Base-by-base conservation (phyloP, 1,284 basidiomycete genomes). In the Pseudomicrostroma phylloplanum region DNA sequence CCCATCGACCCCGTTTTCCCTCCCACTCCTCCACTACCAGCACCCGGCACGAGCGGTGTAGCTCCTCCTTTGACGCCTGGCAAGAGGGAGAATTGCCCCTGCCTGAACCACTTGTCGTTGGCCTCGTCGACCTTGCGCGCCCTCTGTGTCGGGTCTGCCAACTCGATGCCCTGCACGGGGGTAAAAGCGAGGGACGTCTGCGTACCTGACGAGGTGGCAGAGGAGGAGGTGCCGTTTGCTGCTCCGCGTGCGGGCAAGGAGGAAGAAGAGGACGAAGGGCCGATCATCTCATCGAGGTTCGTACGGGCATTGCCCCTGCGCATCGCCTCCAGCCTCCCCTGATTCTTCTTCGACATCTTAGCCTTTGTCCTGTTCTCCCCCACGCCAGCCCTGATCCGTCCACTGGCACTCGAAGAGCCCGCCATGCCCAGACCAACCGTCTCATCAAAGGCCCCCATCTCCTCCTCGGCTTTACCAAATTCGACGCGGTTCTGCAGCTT, bases 351-450 rank as follows among this genome's bases (percentile, higher is more conserved):
- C n/a, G 91, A 94, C 81, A 99, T 83, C 83, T 96, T 96, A 48
- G 92, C 94, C 83, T 89, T 87, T 81, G 87, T 91, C 82, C 90
- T 89, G 36, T 89, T 85, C 79, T 97, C 92, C 62, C 88, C 91
- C 55, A 85, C 80, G 57, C 87, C 87, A 9, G 91, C 92, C 60
- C 94, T 84, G 55, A 98, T 88, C 80, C 89, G 90, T 39, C 94
- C 94, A 54, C 91, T 91, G 67, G 67, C 65, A 19, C 62, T 51
- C 4, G 30, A 36, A 9, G 30, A 36, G 15, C 41, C 55, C 53
- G 97, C 91, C 92, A 98, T 97, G 67, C 96, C 96, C 77, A 98
- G 81, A 6, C 96, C 96, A 81, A 92, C 90, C 12, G 91, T 92
- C 83, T 97, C 89, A 81, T 96, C 96, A 76, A 92, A 96, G 21